phyloP scores from a whole-genome alignment of 2,329 filamentous ascomycete species.

The Keithomyces neogunnii region DNA sequence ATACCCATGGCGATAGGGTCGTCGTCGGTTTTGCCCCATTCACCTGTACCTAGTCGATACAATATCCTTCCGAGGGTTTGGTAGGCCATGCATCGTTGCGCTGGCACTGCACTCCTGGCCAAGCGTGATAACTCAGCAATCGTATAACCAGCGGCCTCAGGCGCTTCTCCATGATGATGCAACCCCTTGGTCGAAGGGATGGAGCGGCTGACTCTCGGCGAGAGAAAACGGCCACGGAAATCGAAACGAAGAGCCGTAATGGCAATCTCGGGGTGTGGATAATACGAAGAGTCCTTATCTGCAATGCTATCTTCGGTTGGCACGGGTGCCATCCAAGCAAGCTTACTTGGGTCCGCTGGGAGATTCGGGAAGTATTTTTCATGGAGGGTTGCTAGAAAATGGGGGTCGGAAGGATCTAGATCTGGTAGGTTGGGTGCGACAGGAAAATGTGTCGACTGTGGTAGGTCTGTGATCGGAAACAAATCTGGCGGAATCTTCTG shows the following conservation, averaged over 20 bases:
- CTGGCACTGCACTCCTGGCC: constrained; percentile 71
- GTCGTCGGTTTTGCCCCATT: constrained; percentile 52
- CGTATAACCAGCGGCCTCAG: constrained; percentile 91
- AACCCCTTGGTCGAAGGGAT: constrained; percentile 73
- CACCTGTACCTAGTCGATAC: constrained; percentile 69
- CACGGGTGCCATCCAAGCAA: constrained; percentile 82
- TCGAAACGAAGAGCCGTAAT: constrained; percentile 79
- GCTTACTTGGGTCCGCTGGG: constrained; percentile 72
- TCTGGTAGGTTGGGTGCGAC: constrained; percentile 48
- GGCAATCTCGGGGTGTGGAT: constrained; percentile 66
- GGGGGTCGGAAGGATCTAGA: constrained; percentile 73
- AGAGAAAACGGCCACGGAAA: constrained; percentile 71
- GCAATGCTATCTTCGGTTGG: constrained; percentile 55
- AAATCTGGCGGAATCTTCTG: constrained; percentile 31
- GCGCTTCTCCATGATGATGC: constrained; percentile 88
- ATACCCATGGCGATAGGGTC: constrained; percentile 64
- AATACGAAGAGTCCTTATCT: constrained; percentile 69
- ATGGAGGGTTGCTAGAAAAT: constrained; percentile 80
- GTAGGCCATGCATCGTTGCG: constrained; percentile 84
- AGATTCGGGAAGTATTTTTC: constrained; percentile 89
- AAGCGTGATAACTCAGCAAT: constrained; percentile 77
- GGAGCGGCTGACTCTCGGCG: constrained; percentile 63
- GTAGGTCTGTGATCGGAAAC: constrained; percentile 31
- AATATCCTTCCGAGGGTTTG: constrained; percentile 82
- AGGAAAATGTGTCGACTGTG: constrained; percentile 53